Conservation (phyloP, 352 stramenopile species). For the Phytopythium oedochilum region DNA sequence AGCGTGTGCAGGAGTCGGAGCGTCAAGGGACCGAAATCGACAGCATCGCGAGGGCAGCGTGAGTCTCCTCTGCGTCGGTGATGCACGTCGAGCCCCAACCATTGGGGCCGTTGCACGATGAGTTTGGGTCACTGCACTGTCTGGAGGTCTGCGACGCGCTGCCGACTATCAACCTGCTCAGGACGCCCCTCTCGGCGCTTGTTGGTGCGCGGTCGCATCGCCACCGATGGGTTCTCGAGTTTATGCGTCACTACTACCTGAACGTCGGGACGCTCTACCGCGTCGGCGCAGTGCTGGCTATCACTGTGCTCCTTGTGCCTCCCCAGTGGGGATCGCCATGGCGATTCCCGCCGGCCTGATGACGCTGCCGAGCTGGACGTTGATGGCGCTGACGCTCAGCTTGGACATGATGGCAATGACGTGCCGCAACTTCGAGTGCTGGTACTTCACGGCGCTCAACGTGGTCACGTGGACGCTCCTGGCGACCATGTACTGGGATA, state of each 20-base stretch:
- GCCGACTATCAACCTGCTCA: constrained; percentile 13
- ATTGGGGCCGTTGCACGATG: not conserved
- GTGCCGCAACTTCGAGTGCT: constrained; percentile 29
- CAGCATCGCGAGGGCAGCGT: no score
- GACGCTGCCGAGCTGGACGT: constrained; percentile 10
- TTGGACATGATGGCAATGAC: constrained; percentile 24
- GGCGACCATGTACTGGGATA: constrained; percentile 22
- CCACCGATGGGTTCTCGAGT: constrained; percentile 10
- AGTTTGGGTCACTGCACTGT: not conserved
- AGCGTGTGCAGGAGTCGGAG: no score
- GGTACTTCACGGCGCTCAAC: constrained; percentile 35
- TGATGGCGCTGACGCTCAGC: constrained; percentile 21
- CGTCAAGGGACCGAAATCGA: no score
- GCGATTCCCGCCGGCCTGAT: constrained; percentile 7
- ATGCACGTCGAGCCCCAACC: not conserved
- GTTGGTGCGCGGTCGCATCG: not conserved
- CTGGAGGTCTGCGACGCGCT: constrained; percentile 12
- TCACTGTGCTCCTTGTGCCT: constrained; percentile 8
- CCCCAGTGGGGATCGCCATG: constrained; percentile 6
- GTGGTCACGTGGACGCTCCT: constrained; percentile 17
- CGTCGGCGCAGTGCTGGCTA: constrained; percentile 2
- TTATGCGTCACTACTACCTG: constrained; percentile 17
- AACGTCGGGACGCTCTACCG: constrained; percentile 7
- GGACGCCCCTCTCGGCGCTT: constrained; percentile 9
- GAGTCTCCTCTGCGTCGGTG: not conserved